Conservation (phyloP, 371 early-diverging fungal genomes). For the Mortierella sp. region DNA sequence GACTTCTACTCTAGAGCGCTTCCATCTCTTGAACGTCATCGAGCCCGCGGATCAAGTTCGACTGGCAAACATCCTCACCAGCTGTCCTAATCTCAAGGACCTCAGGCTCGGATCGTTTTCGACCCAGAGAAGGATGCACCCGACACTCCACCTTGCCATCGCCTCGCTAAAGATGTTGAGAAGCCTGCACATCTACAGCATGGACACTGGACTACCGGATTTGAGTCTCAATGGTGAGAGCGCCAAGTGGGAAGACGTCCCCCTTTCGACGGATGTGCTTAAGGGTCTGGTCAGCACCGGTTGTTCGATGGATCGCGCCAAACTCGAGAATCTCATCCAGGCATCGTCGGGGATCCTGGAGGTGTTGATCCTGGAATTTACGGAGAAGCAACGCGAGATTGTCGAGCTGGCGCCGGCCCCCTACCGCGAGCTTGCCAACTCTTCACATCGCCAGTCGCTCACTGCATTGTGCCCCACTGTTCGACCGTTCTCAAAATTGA, state of each 20-base stretch:
- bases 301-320: not conserved
- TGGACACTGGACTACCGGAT: not conserved
- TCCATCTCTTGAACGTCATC: conserved; percentile 7
- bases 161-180: not conserved
- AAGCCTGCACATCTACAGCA: not conserved
- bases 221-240: not conserved
- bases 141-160: not conserved
- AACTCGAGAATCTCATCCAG: not conserved
- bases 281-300: not conserved
- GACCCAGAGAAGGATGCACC: not conserved
- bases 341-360: not conserved
- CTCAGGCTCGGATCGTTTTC: conserved; percentile 1
- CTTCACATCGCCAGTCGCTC: not conserved
- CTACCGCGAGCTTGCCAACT: not conserved
- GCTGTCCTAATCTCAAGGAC: conserved; percentile 1
- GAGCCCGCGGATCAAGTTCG: conserved; percentile 6
- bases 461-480: not conserved
- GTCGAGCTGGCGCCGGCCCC: not conserved
- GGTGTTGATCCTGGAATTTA: conserved; percentile 1
- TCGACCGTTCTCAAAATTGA: conserved; percentile 5
- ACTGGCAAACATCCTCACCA: not conserved
- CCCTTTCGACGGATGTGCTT: not conserved
- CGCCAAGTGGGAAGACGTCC: not conserved
- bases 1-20: not conserved
- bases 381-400: not conserved